Evolutionary conservation across 176 grass and related monocot genomes (phyloP).

Genomic region (Ensete glaucum): DNA sequence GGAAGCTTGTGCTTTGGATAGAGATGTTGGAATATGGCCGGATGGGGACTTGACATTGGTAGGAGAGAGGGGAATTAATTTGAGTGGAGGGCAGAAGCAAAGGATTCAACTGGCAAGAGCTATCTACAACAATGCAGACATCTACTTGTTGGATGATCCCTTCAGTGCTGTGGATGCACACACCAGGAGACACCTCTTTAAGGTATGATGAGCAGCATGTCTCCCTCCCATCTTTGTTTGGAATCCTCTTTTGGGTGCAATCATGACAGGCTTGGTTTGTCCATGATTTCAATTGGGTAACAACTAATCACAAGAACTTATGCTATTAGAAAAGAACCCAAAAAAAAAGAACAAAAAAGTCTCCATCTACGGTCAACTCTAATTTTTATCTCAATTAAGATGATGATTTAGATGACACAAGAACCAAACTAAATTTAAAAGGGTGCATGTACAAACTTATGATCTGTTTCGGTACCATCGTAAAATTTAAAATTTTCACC

Average conservation of each 20-base stretch:
- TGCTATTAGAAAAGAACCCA: no score
- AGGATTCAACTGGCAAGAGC: constrained; percentile 87
- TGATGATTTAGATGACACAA: no score
- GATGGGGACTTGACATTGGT: constrained; percentile 67
- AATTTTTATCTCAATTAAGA: no score
- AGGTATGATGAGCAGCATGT: constrained; percentile 25
- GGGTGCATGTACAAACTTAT: no score
- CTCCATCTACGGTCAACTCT: no score
- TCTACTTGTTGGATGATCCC: constrained; percentile 78
- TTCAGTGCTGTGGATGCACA: constrained; percentile 94
- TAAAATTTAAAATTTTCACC: no score
- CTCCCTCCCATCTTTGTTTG: neutral
- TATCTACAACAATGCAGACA: constrained; percentile 60
- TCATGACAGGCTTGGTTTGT: no score
- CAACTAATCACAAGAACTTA: no score
- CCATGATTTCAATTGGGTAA: no score
- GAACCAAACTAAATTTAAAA: no score
- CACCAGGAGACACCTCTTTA: constrained; percentile 68
- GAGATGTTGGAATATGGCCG: constrained; percentile 54
- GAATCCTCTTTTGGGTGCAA: neutral
- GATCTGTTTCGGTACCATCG: no score
- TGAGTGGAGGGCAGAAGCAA: constrained; percentile 96
- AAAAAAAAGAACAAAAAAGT: no score
- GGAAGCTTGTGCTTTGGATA: constrained; percentile 69
- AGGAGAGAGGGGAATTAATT: constrained; percentile 71